A percentile compares a stretch with the other conserved stretches of the same genome.
Conservation (phyloP, 306 rosid species). For the Gillenia trifoliata region DNA sequence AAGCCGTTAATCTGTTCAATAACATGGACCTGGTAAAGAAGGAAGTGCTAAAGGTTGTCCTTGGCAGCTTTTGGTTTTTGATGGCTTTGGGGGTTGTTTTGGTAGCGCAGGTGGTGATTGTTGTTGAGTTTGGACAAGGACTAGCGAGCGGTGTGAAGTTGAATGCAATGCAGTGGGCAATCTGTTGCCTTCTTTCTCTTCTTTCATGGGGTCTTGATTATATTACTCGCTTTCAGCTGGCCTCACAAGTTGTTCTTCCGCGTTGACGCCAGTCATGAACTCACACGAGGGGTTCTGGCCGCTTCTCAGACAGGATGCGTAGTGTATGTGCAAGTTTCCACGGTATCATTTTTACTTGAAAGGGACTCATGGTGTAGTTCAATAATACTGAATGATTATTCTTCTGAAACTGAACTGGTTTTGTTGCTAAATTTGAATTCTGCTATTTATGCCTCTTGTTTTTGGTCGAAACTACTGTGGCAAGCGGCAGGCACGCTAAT, state of each 20-base stretch:
- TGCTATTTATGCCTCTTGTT: no score
- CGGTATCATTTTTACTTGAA: no score
- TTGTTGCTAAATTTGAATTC: no score
- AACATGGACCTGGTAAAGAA: slow-evolving; percentile 31
- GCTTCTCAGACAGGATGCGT: not conserved
- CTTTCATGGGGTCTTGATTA: slow-evolving; percentile 30
- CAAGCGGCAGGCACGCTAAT: no score
- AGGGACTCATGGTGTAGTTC: no score
- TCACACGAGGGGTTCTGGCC: not conserved
- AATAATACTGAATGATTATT: no score
- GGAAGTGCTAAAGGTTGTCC: slow-evolving; percentile 21
- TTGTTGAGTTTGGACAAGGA: slow-evolving; percentile 32
- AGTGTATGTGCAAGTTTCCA: no score
- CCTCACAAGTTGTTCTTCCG: not conserved
- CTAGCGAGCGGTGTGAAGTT: slow-evolving; percentile 23
- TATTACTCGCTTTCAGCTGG: slow-evolving; percentile 1
- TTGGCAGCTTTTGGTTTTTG: slow-evolving; percentile 28
- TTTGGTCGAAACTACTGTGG: no score
- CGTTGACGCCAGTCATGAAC: not conserved
- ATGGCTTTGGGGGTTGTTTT: slow-evolving; percentile 30
- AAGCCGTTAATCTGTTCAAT: slow-evolving; percentile 40
- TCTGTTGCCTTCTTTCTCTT: slow-evolving; percentile 40
- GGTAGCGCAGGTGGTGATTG: slow-evolving; percentile 36
- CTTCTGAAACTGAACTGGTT: no score
- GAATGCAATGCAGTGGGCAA: slow-evolving; percentile 42